These are phyloP conservation scores for Aspergillus proliferans DNA, from an alignment of 2,329 filamentous ascomycete species.

Conservation along the genomic window DNA sequence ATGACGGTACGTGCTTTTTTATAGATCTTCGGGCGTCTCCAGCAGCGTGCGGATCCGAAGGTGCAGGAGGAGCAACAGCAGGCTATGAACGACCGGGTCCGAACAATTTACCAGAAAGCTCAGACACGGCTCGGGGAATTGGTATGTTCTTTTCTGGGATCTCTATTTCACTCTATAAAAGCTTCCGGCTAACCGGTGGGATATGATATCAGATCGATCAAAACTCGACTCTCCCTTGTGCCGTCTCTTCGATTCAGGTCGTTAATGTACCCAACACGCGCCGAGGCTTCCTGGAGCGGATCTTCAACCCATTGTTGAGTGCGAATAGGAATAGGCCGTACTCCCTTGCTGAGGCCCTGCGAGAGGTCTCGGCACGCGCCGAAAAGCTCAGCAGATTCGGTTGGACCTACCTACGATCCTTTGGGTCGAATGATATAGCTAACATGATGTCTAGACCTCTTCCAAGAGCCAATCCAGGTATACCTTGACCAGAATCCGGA, in stretches of 20 bases:
- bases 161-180: not conserved
- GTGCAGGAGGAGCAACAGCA: conserved; percentile 55
- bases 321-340: conserved; percentile 61
- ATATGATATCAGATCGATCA: conserved; percentile 56
- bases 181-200: conserved; percentile 9
- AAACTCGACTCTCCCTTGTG: conserved; percentile 81
- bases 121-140: conserved; percentile 60
- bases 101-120: conserved; percentile 55
- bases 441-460: conserved; percentile 60
- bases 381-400: conserved; percentile 75
- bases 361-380: conserved; percentile 62
- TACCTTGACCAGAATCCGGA: conserved; percentile 73
- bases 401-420: conserved; percentile 37
- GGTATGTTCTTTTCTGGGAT: conserved; percentile 39
- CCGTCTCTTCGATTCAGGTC: conserved; percentile 77
- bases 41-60: conserved; percentile 53
- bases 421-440: conserved; percentile 3
- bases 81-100: conserved; percentile 54
- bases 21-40: conserved; percentile 31
- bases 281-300: conserved; percentile 70
- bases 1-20: conserved; percentile 1
- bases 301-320: conserved; percentile 72
- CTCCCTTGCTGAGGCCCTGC: conserved; percentile 72
- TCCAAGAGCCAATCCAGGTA: conserved; percentile 73
- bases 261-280: conserved; percentile 81